Percentiles rank a stretch among this genome's conserved stretches.
Evolutionary conservation across 2,329 filamentous ascomycete species (phyloP).

Genomic region (Raffaelea arxii): DNA sequence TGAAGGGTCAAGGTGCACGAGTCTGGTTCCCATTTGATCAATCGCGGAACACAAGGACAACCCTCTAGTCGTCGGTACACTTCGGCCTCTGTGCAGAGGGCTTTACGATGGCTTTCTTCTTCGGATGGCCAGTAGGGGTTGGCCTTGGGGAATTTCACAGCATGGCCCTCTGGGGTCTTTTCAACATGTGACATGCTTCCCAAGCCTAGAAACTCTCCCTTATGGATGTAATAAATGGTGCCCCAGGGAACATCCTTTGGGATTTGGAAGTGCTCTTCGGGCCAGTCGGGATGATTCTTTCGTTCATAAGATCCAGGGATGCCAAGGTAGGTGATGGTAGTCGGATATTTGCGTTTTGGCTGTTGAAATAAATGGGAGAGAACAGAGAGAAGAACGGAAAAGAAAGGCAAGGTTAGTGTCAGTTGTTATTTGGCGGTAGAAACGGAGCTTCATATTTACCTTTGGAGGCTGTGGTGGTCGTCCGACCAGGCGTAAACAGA

Average conservation of each 20-base stretch:
- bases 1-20: constrained; percentile 6
- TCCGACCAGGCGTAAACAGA: too few species aligned
- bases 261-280: background rate
- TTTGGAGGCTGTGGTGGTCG: too few species aligned
- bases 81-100: constrained; percentile 7
- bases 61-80: constrained; percentile 6
- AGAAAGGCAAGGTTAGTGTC: too few species aligned
- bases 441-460: too few species aligned
- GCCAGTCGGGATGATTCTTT: too few species aligned
- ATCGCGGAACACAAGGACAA: constrained; percentile 4
- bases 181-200: background rate
- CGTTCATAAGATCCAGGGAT: too few species aligned
- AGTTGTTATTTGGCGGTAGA: too few species aligned
- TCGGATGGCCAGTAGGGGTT: background rate
- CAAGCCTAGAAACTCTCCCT: background rate
- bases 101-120: constrained; percentile 6
- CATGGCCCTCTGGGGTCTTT: constrained; percentile 5
- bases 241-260: background rate
- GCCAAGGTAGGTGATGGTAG: too few species aligned
- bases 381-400: too few species aligned
- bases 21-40: constrained; percentile 5
- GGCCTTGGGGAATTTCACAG: constrained; percentile 9
- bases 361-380: too few species aligned
- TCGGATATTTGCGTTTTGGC: too few species aligned
- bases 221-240: background rate